Base-by-base conservation (phyloP, 345 rosid genomes). In the Dipteronia dyeriana region DNA sequence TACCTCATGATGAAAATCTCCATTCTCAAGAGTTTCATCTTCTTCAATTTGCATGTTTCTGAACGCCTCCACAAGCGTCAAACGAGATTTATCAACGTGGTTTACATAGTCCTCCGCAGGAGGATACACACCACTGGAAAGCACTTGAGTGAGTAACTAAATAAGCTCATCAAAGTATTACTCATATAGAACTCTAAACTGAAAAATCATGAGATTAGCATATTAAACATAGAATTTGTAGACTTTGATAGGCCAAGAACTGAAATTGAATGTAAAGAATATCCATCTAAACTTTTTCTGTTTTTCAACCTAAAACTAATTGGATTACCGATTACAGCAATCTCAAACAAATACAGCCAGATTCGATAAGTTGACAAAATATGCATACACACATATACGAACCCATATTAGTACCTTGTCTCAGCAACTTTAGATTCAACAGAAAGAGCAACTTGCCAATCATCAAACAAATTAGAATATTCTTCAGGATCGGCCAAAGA, bases 401-500 rank as follows among this genome's bases (percentile, higher is more conserved):
- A 45, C 45, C 9, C 11, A 34, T 9, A 59, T 12, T 26, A 69
- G 59, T 84, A 97, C 99, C 99, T 89, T 76, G 89, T 82, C 85
- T 88, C 98, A 64, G 88, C 87, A 83, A 78, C 86, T 86, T 70
- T 94, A 77, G 91, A 85, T 84, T 97, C 99, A 5, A 97, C 87
- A 63, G 98, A 90, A 70, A 94, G 89, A 57, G 97, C 94, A 76
- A 92, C 88, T 88, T 94, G 97, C 99, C 98, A 92, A 90, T 97
- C 97, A 70, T 97, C 98, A 88, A 97, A 97, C 80, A 97, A 73
- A 85, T 97, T 97, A 67, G 98, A 85, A 83, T 97, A 97, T 88
- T 97, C 99, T 79, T 88, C 94, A 79, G 98, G 97, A 87, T 97
- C 99, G 9, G 99, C 98, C 87, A 97, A 84, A 76, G 98, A 94